Conservation (phyloP, 1,284 basidiomycete genomes). For the Heterobasidion occidentale region DNA sequence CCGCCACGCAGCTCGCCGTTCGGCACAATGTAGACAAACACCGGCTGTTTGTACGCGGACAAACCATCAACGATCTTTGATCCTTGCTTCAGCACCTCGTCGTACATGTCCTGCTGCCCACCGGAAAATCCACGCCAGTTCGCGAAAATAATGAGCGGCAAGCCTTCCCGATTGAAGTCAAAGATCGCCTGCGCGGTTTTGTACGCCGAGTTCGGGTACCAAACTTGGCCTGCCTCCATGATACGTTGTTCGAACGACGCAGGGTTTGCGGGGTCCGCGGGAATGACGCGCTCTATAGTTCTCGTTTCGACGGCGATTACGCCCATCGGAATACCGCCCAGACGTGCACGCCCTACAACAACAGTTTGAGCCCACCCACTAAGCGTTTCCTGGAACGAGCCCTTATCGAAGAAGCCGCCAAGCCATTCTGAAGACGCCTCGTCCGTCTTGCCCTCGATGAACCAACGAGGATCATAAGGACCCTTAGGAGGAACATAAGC, state of each 20-base stretch:
- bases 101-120: slow-evolving; percentile 98
- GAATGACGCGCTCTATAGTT: slow-evolving; percentile 94
- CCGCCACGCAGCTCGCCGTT: slow-evolving; percentile 99
- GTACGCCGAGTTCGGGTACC: slow-evolving; percentile 99
- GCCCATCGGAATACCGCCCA: slow-evolving; percentile 96
- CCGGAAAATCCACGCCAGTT: slow-evolving; percentile 99
- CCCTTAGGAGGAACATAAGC: slow-evolving; percentile 89
- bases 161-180: slow-evolving; percentile 95
- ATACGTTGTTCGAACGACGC: slow-evolving; percentile 96
- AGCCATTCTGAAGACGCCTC: slow-evolving; percentile 74
- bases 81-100: slow-evolving; percentile 90
- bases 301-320: slow-evolving; percentile 98
- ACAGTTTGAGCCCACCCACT: slow-evolving; percentile 99
- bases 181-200: slow-evolving; percentile 99
- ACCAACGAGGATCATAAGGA: slow-evolving; percentile 96
- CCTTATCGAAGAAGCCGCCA: slow-evolving; percentile 94
- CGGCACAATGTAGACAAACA: slow-evolving; percentile 98
- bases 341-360: slow-evolving; percentile 90
- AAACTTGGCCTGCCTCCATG: slow-evolving; percentile 98
- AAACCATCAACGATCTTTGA: slow-evolving; percentile 98
- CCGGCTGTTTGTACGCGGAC: slow-evolving; percentile 95
- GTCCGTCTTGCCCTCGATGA: slow-evolving; percentile 90
- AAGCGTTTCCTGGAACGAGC: slow-evolving; percentile 93
- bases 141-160: slow-evolving; percentile 97
- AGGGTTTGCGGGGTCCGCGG: slow-evolving; percentile 98